Base-by-base conservation (phyloP, 352 stramenopile genomes). In the Globisporangium iwayamae region DNA sequence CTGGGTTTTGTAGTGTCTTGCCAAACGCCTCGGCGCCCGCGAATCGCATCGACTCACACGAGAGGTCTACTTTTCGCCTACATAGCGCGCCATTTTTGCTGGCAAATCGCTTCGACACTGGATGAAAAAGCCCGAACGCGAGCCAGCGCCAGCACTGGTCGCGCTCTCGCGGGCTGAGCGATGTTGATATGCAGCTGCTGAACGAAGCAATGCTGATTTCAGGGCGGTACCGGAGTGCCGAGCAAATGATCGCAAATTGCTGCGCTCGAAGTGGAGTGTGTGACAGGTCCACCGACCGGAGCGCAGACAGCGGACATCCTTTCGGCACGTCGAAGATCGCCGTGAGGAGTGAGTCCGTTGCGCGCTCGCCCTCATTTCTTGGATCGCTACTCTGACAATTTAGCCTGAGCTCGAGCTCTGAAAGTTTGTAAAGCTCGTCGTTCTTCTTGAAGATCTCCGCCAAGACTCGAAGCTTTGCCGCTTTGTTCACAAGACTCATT, bases 81-180 rank as follows among this genome's bases (percentile, higher is more conserved):
- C 9, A 0, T 14, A 41, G 36, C 7, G 36, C 36, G 14, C 22
- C 32, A 25, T 16, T 43, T n/a, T 16, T 9, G 16, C 10, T 43
- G 1, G 11, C n/a, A n/a, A 59, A 32, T 4, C 53, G n/a, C 20
- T 48, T 28, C 1, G 53, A 47, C 16, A 14, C 32, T 32, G n/a
- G 18, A n/a, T 36, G 38, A 18, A 47, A 59, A 2, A 59, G 53
- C n/a, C n/a, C 34, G 9, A 48, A 48, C 53, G 53, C 36, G n/a
- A 59, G 53, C 53, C 53, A 59, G 36, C 34, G n/a, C 34, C 54
- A 60, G 54, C 54, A 48, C 20, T 60, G 52, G 20, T 47, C 16
- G 28, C 8, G 14, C 10, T 9, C 20, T n/a, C 18, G 9, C 25
- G 34, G 13, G 10, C 7, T 6, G 36, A 41, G 36, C 36, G 36